These are phyloP conservation scores for Xerocomus nothofagi DNA, from an alignment of 1,284 basidiomycete genomes.

Conservation along the genomic window DNA sequence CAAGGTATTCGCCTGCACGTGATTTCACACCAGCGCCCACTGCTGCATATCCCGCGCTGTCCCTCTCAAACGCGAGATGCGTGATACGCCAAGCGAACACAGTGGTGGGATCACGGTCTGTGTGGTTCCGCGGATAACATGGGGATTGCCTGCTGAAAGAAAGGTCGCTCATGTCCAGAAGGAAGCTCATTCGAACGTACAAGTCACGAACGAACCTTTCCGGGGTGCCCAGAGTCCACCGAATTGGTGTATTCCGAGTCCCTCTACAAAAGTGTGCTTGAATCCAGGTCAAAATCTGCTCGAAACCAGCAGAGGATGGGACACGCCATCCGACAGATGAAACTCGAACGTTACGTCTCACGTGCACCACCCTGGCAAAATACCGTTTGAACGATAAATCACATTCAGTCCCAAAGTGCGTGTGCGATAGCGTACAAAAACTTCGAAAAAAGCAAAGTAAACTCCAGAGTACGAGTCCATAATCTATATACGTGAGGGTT, in stretches of 20 bases:
- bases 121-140: slow-evolving; percentile 46
- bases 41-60: slow-evolving; percentile 29
- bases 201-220: slow-evolving; percentile 5
- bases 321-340: neutral
- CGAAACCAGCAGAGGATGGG: slow-evolving; percentile 46
- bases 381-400: slow-evolving; percentile 11
- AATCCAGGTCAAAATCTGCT: slow-evolving; percentile 46
- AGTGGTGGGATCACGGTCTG: slow-evolving; percentile 40
- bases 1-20: slow-evolving; percentile 8
- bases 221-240: neutral
- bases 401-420: slow-evolving; percentile 18
- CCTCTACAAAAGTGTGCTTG: neutral
- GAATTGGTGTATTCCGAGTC: neutral
- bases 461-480: slow-evolving; percentile 30
- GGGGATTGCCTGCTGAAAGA: slow-evolving; percentile 25
- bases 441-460: slow-evolving; percentile 12
- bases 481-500: slow-evolving; percentile 33
- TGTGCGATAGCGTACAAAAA: slow-evolving; percentile 28
- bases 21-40: slow-evolving; percentile 6
- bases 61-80: slow-evolving; percentile 44
- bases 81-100: slow-evolving; percentile 47
- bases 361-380: slow-evolving; percentile 1
- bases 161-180: slow-evolving; percentile 44
- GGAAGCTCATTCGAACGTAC: slow-evolving; percentile 16
- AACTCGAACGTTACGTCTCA: slow-evolving; percentile 6